A percentile compares a stretch with the other conserved stretches of the same genome.
Evolutionary conservation across 1,284 basidiomycete species (phyloP).

Genomic region (Malassezia japonica): DNA sequence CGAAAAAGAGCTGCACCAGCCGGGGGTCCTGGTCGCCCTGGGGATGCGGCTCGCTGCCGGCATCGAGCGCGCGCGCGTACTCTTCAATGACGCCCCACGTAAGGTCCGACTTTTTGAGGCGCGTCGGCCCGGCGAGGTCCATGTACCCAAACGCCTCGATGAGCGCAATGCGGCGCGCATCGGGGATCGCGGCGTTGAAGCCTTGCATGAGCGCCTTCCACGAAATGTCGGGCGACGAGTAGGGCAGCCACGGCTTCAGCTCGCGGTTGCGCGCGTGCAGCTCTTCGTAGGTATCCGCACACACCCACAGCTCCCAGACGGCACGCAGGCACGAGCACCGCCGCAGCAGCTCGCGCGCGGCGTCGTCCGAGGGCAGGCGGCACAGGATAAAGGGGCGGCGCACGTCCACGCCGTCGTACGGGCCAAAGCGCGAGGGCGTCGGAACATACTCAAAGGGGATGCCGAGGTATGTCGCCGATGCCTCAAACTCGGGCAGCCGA

Average conservation of each 20-base stretch:
- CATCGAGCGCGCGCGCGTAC: conserved; percentile 53
- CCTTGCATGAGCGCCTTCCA: conserved; percentile 40
- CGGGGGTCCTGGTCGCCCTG: conserved; percentile 26
- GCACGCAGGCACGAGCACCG: conserved; percentile 78
- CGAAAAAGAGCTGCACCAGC: conserved; percentile 34
- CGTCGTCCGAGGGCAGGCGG: conserved; percentile 50
- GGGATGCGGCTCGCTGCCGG: not conserved
- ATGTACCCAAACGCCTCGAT: conserved; percentile 79
- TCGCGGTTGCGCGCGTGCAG: conserved; percentile 31
- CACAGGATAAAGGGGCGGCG: conserved; percentile 31
- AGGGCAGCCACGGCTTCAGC: conserved; percentile 18
- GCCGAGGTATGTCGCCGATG: conserved; percentile 29
- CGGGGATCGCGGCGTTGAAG: conserved; percentile 31
- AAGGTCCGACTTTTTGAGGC: conserved; percentile 71
- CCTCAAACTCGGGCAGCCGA: conserved; percentile 35
- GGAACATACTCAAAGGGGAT: conserved; percentile 34
- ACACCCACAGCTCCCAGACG: conserved; percentile 48
- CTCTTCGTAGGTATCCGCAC: conserved; percentile 31
- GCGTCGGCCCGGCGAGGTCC: conserved; percentile 69
- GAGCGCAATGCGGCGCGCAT: conserved; percentile 48
- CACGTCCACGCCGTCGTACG: conserved; percentile 17
- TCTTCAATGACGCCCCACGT: conserved; percentile 78
- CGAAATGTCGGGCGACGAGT: conserved; percentile 15
- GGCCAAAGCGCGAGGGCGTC: conserved; percentile 16
- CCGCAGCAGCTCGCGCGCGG: conserved; percentile 63